Conservation (phyloP, 176 grass and related monocot genomes). For the Saccharum spontaneum region DNA sequence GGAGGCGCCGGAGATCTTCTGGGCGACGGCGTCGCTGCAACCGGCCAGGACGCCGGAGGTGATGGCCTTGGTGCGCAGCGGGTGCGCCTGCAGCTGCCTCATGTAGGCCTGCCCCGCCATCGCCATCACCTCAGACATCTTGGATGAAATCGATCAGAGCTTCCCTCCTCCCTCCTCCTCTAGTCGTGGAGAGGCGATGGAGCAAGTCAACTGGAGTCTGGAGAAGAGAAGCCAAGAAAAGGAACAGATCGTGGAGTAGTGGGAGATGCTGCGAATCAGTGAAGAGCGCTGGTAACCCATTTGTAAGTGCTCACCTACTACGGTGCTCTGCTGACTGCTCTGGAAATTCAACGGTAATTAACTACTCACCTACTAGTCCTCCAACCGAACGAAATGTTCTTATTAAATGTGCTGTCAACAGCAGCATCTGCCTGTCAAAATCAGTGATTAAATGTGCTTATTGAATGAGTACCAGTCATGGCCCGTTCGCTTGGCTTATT, state of each 20-base stretch:
- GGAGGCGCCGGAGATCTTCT: slow-evolving; percentile 63
- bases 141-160: slow-evolving; percentile 8
- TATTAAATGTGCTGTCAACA: too few species aligned
- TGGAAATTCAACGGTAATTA: too few species aligned
- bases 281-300: too few species aligned
- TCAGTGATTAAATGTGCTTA: too few species aligned
- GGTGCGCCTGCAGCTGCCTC: slow-evolving; percentile 62
- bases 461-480: too few species aligned
- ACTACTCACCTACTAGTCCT: too few species aligned
- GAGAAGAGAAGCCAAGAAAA: not conserved
- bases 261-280: not conserved
- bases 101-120: slow-evolving; percentile 73
- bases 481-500: too few species aligned
- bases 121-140: slow-evolving; percentile 79
- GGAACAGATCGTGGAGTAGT: not conserved
- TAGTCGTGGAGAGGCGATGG: not conserved
- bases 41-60: slow-evolving; percentile 75
- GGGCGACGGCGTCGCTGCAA: slow-evolving; percentile 73
- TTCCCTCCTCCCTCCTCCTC: not conserved
- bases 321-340: too few species aligned
- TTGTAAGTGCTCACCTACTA: too few species aligned
- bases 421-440: too few species aligned
- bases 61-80: slow-evolving; percentile 87
- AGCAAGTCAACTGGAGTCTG: not conserved
- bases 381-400: too few species aligned